Evolutionary conservation across 2,329 filamentous ascomycete species (phyloP).

Genomic region (Amauroascus niger): DNA sequence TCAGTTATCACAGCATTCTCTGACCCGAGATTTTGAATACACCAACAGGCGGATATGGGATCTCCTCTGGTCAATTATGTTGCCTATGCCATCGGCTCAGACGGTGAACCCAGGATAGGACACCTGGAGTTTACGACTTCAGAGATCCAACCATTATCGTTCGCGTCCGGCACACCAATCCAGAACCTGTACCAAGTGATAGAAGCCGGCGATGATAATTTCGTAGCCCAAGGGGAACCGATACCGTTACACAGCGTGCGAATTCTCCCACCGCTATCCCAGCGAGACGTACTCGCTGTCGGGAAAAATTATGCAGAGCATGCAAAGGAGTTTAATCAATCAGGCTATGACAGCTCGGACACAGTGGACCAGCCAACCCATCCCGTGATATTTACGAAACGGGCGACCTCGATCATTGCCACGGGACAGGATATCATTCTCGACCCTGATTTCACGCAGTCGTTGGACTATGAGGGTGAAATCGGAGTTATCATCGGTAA

Average conservation of each 20-base stretch:
- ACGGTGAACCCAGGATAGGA: conserved; percentile 29
- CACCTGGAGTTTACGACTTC: conserved; percentile 32
- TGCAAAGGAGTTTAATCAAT: conserved; percentile 48
- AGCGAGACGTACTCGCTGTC: conserved; percentile 46
- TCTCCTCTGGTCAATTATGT: conserved; percentile 33
- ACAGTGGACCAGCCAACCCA: conserved; percentile 45
- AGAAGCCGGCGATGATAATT: conserved; percentile 35
- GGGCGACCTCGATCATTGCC: conserved; percentile 44
- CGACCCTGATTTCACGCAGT: conserved; percentile 42
- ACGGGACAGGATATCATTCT: conserved; percentile 39
- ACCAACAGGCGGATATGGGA: background rate
- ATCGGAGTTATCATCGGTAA: conserved; percentile 49
- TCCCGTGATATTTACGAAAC: conserved; percentile 40
- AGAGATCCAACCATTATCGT: conserved; percentile 38
- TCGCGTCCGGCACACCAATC: conserved; percentile 40
- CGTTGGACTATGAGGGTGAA: conserved; percentile 49
- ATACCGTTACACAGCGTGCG: conserved; percentile 32
- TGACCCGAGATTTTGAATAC: background rate
- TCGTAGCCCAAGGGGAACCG: conserved; percentile 29
- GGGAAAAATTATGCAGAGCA: conserved; percentile 51
- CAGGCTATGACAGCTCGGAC: conserved; percentile 47
- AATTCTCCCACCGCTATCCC: conserved; percentile 40
- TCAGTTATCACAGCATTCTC: background rate
- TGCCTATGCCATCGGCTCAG: conserved; percentile 24
- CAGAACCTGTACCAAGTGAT: conserved; percentile 45